These are phyloP conservation scores for grape (Vitis vinifera) DNA, from an alignment of 164 flowering plant species.

Conservation along the genomic window DNA sequence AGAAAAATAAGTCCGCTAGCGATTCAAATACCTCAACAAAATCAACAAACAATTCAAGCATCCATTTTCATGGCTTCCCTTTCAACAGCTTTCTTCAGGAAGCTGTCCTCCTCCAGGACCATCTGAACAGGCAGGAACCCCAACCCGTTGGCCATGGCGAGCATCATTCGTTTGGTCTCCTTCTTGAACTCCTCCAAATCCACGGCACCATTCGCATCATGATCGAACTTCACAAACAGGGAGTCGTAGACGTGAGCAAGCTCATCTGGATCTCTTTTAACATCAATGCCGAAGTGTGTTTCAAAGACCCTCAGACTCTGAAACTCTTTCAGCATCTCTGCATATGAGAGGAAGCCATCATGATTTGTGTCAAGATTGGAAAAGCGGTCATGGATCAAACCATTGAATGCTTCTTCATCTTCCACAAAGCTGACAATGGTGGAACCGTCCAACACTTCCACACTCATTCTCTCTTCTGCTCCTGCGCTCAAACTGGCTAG, in stretches of 20 bases:
- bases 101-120: constrained; percentile 34
- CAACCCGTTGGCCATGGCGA: constrained; percentile 36
- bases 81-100: constrained; percentile 36
- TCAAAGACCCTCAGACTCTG: constrained; percentile 31
- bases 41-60: constrained; percentile 2
- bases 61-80: constrained; percentile 9
- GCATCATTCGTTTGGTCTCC: constrained; percentile 34
- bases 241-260: constrained; percentile 20
- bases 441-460: constrained; percentile 30
- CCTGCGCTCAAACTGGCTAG: too few relatives aligned
- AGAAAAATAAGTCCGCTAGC: too few relatives aligned
- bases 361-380: constrained; percentile 23
- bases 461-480: constrained; percentile 26
- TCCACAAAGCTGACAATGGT: constrained; percentile 30
- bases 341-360: constrained; percentile 32
- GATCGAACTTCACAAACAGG: constrained; percentile 30
- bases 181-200: constrained; percentile 37
- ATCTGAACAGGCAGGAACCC: constrained; percentile 38
- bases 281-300: constrained; percentile 33
- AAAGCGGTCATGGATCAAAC: constrained; percentile 17
- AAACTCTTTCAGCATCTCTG: constrained; percentile 33
- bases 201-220: constrained; percentile 27
- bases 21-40: too few relatives aligned
- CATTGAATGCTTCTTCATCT: constrained; percentile 30
- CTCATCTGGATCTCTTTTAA: constrained; percentile 27